These are phyloP conservation scores for Cyclotella choctawhatcheeana DNA, from an alignment of 108 stramenopile genomes.

Conservation along the genomic window DNA sequence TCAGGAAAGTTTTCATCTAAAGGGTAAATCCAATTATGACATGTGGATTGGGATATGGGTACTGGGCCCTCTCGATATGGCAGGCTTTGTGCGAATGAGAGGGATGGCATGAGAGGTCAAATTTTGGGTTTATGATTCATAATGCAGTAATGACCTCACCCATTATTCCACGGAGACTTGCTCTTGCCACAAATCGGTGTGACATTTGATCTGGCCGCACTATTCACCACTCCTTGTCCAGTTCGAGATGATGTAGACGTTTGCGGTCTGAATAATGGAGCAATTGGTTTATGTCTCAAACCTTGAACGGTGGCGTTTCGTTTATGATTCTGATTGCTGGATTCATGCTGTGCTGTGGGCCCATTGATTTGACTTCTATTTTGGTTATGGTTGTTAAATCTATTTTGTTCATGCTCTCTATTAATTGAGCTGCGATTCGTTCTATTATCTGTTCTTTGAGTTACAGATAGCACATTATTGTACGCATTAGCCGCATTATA, in stretches of 20 bases:
- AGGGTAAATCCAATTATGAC: slow-evolving; percentile 89
- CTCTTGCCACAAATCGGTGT: no score
- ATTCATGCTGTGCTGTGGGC: no score
- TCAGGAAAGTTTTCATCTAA: slow-evolving; percentile 71
- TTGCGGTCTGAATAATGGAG: no score
- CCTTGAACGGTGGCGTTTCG: neutral
- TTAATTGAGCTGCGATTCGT: no score
- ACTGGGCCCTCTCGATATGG: slow-evolving; percentile 69
- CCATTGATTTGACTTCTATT: no score
- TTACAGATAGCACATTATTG: no score
- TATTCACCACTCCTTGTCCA: neutral
- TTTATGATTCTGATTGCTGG: no score
- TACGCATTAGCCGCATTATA: no score
- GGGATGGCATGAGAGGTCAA: neutral
- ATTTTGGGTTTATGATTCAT: neutral
- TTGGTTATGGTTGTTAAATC: no score
- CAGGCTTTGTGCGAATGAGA: neutral
- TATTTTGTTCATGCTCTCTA: no score
- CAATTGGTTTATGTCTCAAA: neutral
- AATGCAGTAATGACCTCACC: neutral
- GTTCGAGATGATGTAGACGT: no score
- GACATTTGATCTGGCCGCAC: neutral
- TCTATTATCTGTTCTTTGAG: no score
- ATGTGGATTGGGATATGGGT: slow-evolving; percentile 49
- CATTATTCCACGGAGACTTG: slow-evolving; percentile 4